A percentile compares a stretch with the other conserved stretches of the same genome.
phyloP scores from a whole-genome alignment of 2,329 filamentous ascomycete genomes.

The Capronia coronata region DNA sequence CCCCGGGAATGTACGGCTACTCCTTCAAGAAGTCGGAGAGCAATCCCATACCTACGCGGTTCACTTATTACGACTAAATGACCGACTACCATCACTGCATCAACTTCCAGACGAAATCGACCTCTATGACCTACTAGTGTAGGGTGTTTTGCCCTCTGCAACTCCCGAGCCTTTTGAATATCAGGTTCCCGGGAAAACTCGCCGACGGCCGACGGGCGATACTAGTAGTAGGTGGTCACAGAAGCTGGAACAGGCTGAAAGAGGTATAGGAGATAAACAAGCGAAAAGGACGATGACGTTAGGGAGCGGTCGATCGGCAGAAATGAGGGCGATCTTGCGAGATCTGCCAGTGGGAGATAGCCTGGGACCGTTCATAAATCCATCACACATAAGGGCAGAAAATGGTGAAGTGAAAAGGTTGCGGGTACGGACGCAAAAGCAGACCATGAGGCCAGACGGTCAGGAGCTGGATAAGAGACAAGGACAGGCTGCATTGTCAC shows the following conservation, averaged over 20 bases:
- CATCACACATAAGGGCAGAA: conserved; percentile 11
- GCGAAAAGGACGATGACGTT: conserved; percentile 10
- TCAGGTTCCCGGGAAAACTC: neutral
- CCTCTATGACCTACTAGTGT: too few species aligned
- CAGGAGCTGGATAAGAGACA: neutral
- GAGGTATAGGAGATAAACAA: neutral
- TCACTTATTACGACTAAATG: too few species aligned
- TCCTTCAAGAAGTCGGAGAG: too few species aligned
- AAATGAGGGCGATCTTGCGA: conserved; percentile 12
- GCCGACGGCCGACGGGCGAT: neutral
- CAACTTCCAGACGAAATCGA: too few species aligned
- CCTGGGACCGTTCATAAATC: conserved; percentile 7
- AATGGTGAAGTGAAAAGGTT: neutral
- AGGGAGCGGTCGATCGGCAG: conserved; percentile 12
- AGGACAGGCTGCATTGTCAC: neutral
- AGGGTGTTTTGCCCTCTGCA: neutral
- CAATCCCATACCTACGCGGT: too few species aligned
- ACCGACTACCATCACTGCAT: too few species aligned
- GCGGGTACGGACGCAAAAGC: neutral
- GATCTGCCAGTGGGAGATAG: conserved; percentile 13
- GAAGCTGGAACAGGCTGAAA: neutral
- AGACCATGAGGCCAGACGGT: neutral
- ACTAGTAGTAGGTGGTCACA: neutral
- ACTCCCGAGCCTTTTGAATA: neutral
- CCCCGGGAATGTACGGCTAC: too few species aligned